Evolutionary conservation across 2,329 filamentous ascomycete species (phyloP).

Genomic region (Cercospora citrullina): DNA sequence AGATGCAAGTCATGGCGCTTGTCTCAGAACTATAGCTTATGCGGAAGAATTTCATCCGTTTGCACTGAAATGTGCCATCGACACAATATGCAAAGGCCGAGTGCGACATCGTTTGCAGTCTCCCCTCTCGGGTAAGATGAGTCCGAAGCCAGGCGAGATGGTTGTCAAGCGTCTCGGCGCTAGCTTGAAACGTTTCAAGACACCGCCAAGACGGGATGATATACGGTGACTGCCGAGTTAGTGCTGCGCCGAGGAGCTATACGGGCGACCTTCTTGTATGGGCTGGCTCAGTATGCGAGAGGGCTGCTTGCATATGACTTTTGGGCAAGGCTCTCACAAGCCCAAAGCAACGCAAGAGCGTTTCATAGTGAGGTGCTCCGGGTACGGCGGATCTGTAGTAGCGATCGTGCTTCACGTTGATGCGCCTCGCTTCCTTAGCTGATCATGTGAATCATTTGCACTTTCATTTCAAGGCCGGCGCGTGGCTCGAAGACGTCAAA

Average conservation of each 20-base stretch:
- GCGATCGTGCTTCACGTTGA: not conserved
- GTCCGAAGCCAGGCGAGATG: not conserved
- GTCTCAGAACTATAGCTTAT: not conserved
- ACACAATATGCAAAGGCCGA: not conserved
- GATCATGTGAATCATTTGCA: not conserved
- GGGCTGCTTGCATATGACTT: not conserved
- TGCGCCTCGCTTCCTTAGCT: not conserved
- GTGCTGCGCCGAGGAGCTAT: not conserved
- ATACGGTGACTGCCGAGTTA: not conserved
- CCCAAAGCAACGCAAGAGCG: not conserved
- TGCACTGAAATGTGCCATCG: not conserved
- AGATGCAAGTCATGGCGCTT: not conserved
- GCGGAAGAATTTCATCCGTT: not conserved
- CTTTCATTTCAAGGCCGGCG: not conserved
- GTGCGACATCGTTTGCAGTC: not conserved
- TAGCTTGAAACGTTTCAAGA: not conserved
- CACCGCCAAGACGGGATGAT: not conserved
- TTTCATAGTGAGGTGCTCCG: not conserved
- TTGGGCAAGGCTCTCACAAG: not conserved
- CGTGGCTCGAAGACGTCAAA: not conserved
- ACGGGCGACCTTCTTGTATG: not conserved
- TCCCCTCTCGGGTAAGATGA: not conserved
- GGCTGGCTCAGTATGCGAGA: not conserved
- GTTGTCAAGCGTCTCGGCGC: not conserved
- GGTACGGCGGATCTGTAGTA: not conserved